Conservation (phyloP, 352 stramenopile species). For the Bremia lactucae region DNA sequence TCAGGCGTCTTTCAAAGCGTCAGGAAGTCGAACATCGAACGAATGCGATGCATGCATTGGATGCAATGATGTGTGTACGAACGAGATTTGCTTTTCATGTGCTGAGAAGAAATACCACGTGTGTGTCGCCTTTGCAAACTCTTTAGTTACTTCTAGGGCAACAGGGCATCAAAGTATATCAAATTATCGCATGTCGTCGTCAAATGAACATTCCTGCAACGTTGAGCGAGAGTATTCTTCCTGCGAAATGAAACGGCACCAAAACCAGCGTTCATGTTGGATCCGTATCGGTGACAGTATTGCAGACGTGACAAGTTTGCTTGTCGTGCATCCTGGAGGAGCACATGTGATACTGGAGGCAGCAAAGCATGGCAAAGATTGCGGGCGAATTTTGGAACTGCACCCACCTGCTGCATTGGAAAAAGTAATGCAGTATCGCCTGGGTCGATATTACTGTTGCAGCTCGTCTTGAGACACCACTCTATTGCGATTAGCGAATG, state of each 20-base stretch:
- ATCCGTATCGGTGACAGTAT: constrained; percentile 80
- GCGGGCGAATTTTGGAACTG: constrained; percentile 35
- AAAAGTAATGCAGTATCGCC: constrained; percentile 43
- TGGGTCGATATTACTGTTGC: constrained; percentile 58
- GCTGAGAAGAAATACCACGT: constrained; percentile 69
- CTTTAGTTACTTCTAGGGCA: constrained; percentile 14
- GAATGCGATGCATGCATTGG: constrained; percentile 65
- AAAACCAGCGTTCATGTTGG: constrained; percentile 80
- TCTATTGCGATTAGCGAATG: not conserved
- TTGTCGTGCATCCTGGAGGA: constrained; percentile 82
- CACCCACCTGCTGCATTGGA: constrained; percentile 34
- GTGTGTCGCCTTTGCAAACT: constrained; percentile 31
- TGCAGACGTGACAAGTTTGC: constrained; percentile 87
- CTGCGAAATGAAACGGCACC: constrained; percentile 83
- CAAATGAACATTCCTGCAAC: constrained; percentile 20
- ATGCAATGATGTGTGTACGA: constrained; percentile 67
- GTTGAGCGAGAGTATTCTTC: constrained; percentile 69
- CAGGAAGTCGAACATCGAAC: constrained; percentile 24
- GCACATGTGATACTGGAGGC: constrained; percentile 49
- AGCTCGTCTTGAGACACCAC: constrained; percentile 19
- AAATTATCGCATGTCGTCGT: constrained; percentile 12
- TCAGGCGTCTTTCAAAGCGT: constrained; percentile 14
- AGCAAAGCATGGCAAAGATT: constrained; percentile 41
- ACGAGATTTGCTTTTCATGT: constrained; percentile 57
- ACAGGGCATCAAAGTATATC: constrained; percentile 24